Percentiles rank a stretch among this genome's conserved stretches.
Evolutionary conservation across 2,329 filamentous ascomycete species (phyloP).

Genomic region (Sclerotinia borealis): DNA sequence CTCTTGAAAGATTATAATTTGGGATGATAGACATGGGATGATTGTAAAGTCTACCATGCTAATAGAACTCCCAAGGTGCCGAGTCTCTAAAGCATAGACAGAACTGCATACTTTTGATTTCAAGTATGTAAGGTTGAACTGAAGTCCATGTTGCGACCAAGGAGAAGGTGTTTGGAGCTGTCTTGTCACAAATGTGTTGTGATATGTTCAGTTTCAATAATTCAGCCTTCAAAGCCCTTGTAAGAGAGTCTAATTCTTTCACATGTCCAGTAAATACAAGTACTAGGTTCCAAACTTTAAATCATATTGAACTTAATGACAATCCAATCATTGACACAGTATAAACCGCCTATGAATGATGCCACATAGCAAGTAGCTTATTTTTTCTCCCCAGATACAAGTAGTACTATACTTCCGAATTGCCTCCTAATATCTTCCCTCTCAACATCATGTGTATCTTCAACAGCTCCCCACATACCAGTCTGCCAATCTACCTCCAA

Average conservation of each 20-base stretch:
- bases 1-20: background rate
- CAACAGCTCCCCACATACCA: slow-evolving; percentile 88
- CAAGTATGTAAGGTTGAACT: no score
- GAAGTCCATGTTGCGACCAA: no score
- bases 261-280: background rate
- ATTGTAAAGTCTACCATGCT: background rate
- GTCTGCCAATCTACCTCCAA: slow-evolving; percentile 90
- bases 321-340: background rate
- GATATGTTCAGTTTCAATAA: no score
- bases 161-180: no score
- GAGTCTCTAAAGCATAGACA: background rate
- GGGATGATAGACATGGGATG: background rate
- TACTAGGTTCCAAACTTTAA: background rate
- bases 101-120: no score
- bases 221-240: no score
- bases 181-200: no score
- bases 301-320: background rate
- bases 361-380: background rate
- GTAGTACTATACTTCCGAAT: slow-evolving; percentile 76
- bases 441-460: slow-evolving; percentile 93
- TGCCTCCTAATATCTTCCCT: slow-evolving; percentile 84
- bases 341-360: slow-evolving; percentile 8
- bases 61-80: background rate
- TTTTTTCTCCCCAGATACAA: slow-evolving; percentile 56
- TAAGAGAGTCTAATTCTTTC: background rate